These are phyloP conservation scores for Hypoxylon lenormandii DNA, from an alignment of 495 filamentous ascomycete genomes.

Conservation along the genomic window DNA sequence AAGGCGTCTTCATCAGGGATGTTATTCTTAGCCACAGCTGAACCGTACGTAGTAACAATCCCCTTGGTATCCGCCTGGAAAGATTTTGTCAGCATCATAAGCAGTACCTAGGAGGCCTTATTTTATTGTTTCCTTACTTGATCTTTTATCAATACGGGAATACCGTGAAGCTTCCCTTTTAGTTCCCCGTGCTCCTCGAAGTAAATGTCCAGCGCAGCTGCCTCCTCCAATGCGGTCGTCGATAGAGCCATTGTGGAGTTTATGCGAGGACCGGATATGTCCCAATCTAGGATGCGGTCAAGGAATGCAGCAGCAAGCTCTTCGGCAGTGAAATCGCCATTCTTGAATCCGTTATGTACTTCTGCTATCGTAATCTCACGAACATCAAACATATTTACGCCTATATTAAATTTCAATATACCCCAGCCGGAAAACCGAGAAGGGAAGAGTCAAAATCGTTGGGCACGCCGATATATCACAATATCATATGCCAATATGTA, in stretches of 20 bases:
- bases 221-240: conserved; percentile 32
- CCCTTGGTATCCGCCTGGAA: conserved; percentile 40
- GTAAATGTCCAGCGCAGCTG: conserved; percentile 27
- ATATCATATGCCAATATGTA: too few relatives aligned
- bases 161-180: conserved; percentile 46
- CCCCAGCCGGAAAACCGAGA: too few relatives aligned
- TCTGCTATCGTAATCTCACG: conserved; percentile 44
- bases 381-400: conserved; percentile 31
- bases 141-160: conserved; percentile 48
- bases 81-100: background rate
- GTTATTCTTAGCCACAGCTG: conserved; percentile 30
- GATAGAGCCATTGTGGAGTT: conserved; percentile 46
- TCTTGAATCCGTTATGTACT: conserved; percentile 37
- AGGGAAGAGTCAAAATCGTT: too few relatives aligned
- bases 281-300: conserved; percentile 33
- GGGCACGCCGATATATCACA: too few relatives aligned
- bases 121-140: conserved; percentile 34
- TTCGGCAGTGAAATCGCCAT: conserved; percentile 34
- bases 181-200: conserved; percentile 16
- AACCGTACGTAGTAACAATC: conserved; percentile 44
- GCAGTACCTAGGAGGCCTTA: too few relatives aligned
- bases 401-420: too few relatives aligned
- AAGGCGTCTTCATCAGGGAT: conserved; percentile 50
- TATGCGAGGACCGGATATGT: conserved; percentile 41
- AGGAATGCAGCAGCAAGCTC: conserved; percentile 38